Evolutionary conservation across 2,329 filamentous ascomycete genomes (phyloP).

Genomic region (Orbilia quercus): DNA sequence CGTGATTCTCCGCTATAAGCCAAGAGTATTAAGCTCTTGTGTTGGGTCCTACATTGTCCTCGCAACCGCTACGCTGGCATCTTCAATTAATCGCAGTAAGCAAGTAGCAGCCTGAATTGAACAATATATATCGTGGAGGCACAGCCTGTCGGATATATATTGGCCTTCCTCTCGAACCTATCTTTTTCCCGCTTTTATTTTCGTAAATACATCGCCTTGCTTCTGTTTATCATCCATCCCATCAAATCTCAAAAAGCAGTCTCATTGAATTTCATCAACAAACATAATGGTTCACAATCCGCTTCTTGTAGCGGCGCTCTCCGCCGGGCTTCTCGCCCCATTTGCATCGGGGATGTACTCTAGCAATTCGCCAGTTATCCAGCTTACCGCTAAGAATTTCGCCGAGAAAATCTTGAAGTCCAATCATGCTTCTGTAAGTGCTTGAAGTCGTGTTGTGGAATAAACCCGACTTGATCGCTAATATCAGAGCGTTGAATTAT

Average conservation of each 20-base stretch:
- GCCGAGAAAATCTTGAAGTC: conserved; percentile 84
- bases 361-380: conserved; percentile 86
- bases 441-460: too few species aligned
- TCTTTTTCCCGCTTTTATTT: conserved; percentile 13
- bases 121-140: conserved; percentile 35
- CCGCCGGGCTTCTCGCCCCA: conserved; percentile 73
- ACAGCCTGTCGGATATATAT: conserved; percentile 15
- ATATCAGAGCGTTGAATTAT: conserved; percentile 61
- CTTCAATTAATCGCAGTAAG: conserved; percentile 33
- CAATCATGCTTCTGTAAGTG: conserved; percentile 86
- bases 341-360: conserved; percentile 80
- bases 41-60: conserved; percentile 38
- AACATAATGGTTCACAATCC: conserved; percentile 69
- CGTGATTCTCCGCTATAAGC: conserved; percentile 47
- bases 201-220: conserved; percentile 14
- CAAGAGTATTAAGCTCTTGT: conserved; percentile 24
- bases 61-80: conserved; percentile 57
- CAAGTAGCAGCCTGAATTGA: conserved; percentile 36
- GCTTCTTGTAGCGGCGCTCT: conserved; percentile 63
- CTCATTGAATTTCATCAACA: conserved; percentile 12
- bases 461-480: background rate
- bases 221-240: background rate
- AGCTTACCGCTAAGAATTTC: conserved; percentile 82
- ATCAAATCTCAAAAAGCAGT: background rate
- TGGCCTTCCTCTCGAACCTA: conserved; percentile 17